These are phyloP conservation scores for Penicillium paradoxum DNA, from an alignment of 495 filamentous ascomycete genomes.

Conservation along the genomic window DNA sequence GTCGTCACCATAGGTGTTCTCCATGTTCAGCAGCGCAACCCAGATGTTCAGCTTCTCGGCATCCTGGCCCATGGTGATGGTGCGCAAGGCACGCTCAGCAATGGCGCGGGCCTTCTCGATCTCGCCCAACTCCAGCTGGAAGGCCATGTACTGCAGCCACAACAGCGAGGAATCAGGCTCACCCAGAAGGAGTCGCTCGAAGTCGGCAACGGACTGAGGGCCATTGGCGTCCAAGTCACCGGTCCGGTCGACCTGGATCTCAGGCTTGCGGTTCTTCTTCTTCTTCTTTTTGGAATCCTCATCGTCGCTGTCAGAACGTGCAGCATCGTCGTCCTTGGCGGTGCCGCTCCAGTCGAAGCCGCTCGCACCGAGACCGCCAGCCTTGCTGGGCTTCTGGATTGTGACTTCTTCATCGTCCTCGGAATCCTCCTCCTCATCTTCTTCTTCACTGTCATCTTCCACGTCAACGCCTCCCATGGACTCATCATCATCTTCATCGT, in stretches of 20 bases:
- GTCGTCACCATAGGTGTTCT: constrained; percentile 82
- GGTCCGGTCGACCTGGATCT: constrained; percentile 80
- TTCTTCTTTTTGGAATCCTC: constrained; percentile 58
- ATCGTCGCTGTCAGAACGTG: constrained; percentile 40
- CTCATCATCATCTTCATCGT: constrained; percentile 28
- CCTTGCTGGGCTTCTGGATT: constrained; percentile 21
- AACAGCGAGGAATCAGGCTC: constrained; percentile 83
- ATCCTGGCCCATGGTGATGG: constrained; percentile 81
- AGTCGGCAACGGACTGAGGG: constrained; percentile 86
- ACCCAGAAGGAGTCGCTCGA: constrained; percentile 85
- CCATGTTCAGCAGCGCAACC: constrained; percentile 89
- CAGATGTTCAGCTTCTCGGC: constrained; percentile 91
- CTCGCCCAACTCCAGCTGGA: constrained; percentile 88
- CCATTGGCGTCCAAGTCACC: constrained; percentile 83
- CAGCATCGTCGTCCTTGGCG: constrained; percentile 42
- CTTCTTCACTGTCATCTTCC: constrained; percentile 46
- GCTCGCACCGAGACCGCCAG: constrained; percentile 62
- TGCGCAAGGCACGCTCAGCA: constrained; percentile 81
- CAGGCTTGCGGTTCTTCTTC: constrained; percentile 72
- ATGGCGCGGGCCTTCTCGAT: constrained; percentile 78
- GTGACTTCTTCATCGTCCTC: constrained; percentile 38
- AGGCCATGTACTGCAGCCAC: constrained; percentile 96
- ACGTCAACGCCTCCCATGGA: constrained; percentile 51
- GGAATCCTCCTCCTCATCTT: constrained; percentile 15
- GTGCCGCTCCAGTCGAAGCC: constrained; percentile 87